Evolutionary conservation across 805 yeast genomes (phyloP), one percentile per base, ranked within the genome.

Genomic region (Deakozyma indianensis): DNA sequence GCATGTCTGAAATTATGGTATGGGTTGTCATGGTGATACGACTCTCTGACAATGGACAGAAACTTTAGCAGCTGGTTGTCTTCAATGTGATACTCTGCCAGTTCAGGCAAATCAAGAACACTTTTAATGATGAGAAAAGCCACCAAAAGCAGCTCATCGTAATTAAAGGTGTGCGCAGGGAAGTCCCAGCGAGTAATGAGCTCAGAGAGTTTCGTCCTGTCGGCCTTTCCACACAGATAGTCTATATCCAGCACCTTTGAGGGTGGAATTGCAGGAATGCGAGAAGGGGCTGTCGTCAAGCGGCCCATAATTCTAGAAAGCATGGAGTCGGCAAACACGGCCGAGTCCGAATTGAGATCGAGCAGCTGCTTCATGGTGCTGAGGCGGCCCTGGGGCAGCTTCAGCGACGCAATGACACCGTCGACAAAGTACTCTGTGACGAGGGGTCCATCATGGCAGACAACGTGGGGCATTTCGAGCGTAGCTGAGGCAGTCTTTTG

Each of bases 1-100:
- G 95, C 96, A 63, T 92, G 98, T 53, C 94, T 74, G 59, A 88
- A 92, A 63, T 90, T 88, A 66, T 92, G 98, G 68, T 90, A 92
- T 16, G 90, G 85, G 60, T 88, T 88, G 9, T 86, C 84, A 53
- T 77, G 75, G 56, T 82, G 79, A 62, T 92, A 92, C 41, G 85
- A 75, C 53, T 83, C 82, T 49, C 95, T 73, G 5, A 84, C 70
- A 52, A 78, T 73, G 51, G 80, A 73, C 21, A 86, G 62, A 51
- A 88, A 71, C 20, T 74, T 69, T 40, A 77, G 62, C 23, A 86
- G 64, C 48, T 70, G 67, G 56, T 75, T 74, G 41, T 69, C 71
- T 14, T 59, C 42, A 15, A 60, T 46, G 1, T 44, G 43, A 22
- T 46, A 46, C 51, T 45, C 47, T 9, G 43, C 42, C 24, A 56